Percentiles rank a stretch among this genome's conserved stretches.
Conservation (phyloP, 1,284 basidiomycete genomes). For the Mixia osmundae region DNA sequence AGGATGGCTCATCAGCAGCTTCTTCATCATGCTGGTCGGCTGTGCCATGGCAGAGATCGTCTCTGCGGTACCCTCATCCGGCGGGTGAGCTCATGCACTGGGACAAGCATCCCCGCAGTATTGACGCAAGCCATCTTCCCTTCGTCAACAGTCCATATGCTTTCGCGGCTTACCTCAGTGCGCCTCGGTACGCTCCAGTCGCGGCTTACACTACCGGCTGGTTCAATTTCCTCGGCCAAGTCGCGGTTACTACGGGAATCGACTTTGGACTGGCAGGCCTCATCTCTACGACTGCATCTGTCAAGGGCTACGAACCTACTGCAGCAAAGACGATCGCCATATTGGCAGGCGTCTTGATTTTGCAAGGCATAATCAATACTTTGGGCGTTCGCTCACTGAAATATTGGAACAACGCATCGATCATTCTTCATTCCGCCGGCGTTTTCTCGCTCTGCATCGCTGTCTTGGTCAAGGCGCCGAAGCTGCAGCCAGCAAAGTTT, state of each 20-base stretch:
- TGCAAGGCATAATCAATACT: slow-evolving; percentile 43
- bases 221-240: slow-evolving; percentile 42
- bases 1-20: slow-evolving; percentile 38
- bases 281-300: slow-evolving; percentile 36
- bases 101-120: not conserved
- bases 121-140: not conserved
- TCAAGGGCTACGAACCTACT: slow-evolving; percentile 34
- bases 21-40: slow-evolving; percentile 9
- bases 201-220: slow-evolving; percentile 17
- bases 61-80: slow-evolving; percentile 40
- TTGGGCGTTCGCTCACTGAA: slow-evolving; percentile 39
- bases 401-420: slow-evolving; percentile 42
- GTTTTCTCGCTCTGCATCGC: slow-evolving; percentile 40
- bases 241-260: slow-evolving; percentile 42
- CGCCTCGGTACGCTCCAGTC: slow-evolving; percentile 8
- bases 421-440: slow-evolving; percentile 46
- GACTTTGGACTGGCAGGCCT: slow-evolving; percentile 41
- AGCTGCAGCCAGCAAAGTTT: slow-evolving; percentile 38
- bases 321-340: slow-evolving; percentile 40
- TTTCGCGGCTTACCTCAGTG: slow-evolving; percentile 7
- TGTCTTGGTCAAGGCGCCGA: slow-evolving; percentile 41
- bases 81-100: slow-evolving; percentile 29
- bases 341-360: slow-evolving; percentile 40
- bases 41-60: slow-evolving; percentile 18
- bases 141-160: slow-evolving; percentile 5